These are phyloP conservation scores for Ramularia collo-cygni DNA, from an alignment of 2,329 filamentous ascomycete genomes.

Conservation along the genomic window DNA sequence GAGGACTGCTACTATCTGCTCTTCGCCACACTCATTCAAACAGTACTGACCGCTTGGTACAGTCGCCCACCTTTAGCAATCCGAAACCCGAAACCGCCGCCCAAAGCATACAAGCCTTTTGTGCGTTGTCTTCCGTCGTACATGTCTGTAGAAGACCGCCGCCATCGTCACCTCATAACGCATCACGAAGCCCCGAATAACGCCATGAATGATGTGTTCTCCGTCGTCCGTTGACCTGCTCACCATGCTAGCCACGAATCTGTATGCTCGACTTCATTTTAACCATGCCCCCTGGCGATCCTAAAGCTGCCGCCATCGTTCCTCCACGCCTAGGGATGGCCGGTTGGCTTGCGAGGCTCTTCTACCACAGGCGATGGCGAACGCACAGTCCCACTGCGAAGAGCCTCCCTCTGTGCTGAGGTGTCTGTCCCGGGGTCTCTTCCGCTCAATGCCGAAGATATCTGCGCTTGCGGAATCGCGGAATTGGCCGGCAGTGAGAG, in stretches of 20 bases:
- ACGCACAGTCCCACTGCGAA: conserved; percentile 25
- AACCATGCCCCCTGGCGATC: not conserved
- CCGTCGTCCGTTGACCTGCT: not conserved
- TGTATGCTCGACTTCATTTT: not conserved
- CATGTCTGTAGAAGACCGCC: not conserved
- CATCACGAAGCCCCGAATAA: not conserved
- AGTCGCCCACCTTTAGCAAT: too few species aligned
- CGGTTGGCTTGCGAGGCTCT: conserved; percentile 20
- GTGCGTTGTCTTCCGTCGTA: too few species aligned
- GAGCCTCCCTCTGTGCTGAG: conserved; percentile 19
- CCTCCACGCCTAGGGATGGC: conserved; percentile 17
- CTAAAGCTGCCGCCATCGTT: not conserved
- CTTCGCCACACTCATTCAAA: too few species aligned
- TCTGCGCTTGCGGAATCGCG: conserved; percentile 22
- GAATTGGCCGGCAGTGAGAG: conserved; percentile 21
- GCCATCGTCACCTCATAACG: conserved; percentile 3
- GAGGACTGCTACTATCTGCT: too few species aligned
- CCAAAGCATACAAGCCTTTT: too few species aligned
- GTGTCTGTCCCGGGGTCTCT: conserved; percentile 22
- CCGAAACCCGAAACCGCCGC: too few species aligned
- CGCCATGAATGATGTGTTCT: conserved; percentile 2
- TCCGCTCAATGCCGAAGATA: conserved; percentile 16
- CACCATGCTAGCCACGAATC: too few species aligned
- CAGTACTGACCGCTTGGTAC: too few species aligned
- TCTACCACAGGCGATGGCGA: conserved; percentile 25